phyloP scores from a whole-genome alignment of 1,139 yeast genomes.

The Wickerhamiella infanticola region DNA sequence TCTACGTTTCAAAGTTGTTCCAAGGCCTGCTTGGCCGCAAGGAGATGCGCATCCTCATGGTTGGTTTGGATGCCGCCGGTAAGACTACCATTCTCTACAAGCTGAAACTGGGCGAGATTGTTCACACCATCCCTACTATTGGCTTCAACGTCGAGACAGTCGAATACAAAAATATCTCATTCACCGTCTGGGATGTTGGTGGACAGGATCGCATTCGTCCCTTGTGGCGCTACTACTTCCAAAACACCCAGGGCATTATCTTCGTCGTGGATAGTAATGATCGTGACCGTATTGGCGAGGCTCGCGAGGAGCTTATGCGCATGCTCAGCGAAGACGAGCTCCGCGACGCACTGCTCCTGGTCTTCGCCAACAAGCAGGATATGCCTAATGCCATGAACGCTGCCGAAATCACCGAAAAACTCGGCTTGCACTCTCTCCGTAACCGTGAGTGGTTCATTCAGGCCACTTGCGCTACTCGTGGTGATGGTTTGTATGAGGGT shows the following conservation, averaged over 20 bases:
- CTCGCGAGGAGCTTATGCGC: conserved; percentile 86
- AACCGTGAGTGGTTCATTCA: conserved; percentile 94
- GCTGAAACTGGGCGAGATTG: conserved; percentile 82
- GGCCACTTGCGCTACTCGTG: conserved; percentile 88
- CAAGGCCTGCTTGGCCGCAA: conserved; percentile 51
- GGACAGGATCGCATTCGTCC: conserved; percentile 95
- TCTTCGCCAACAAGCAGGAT: conserved; percentile 88
- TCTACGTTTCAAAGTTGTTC: conserved; percentile 74
- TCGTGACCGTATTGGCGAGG: conserved; percentile 86
- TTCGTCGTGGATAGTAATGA: conserved; percentile 88
- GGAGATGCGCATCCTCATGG: conserved; percentile 84
- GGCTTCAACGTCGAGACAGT: conserved; percentile 92
- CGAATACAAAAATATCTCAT: conserved; percentile 85
- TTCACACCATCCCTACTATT: conserved; percentile 85
- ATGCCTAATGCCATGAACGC: conserved; percentile 93
- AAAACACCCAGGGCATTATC: conserved; percentile 86
- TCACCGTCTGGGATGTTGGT: conserved; percentile 96
- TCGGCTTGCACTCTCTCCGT: conserved; percentile 82
- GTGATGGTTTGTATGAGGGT: conserved; percentile 92
- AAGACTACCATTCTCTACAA: conserved; percentile 82
- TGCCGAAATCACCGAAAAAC: conserved; percentile 84
- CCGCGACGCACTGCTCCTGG: conserved; percentile 77
- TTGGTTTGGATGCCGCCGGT: conserved; percentile 88
- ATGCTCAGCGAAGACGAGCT: conserved; percentile 89
- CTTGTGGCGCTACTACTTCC: conserved; percentile 90